Evolutionary conservation across 2,329 filamentous ascomycete species (phyloP), one percentile per base, ranked within the genome.

Genomic region (Monosporascus ibericus): DNA sequence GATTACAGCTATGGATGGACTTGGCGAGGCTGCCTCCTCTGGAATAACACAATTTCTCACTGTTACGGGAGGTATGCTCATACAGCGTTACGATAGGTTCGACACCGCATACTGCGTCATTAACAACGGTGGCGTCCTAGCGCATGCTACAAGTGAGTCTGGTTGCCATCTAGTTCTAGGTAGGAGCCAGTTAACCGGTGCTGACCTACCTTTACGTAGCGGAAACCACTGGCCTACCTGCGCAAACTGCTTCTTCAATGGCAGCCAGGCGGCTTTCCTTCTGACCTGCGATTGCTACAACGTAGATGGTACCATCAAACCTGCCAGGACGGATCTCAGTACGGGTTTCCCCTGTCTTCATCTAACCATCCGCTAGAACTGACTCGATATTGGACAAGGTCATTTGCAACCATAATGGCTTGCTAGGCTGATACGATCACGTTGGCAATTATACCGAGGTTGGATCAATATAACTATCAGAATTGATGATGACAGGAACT

Each of bases 1-100:
- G 42, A 61, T 6, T 73, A 63, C 51, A 65, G 61, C 22, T 74
- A 72, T 58, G 69, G 72, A 49, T 74, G 71, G 68, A 67, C 70
- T 14, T 71, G 67, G 71, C 71, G 59, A 57, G 60, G 14, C 34
- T 37, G 15, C 9, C 27, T 11, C 9, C 27, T 11, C 24, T 37
- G 8, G 27, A 27, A 27, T 3, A 4, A 9, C 27, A 27, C 9
- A 11, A 27, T 3, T 27, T 4, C 8, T 27, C 27, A 11, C 27
- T 7, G 5, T 25, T 47, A 44, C 6, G 22, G 49, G 38, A 3
- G 8, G n/a, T 11, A 48, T 47, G 49, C 51, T 50, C 25, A 53
- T 51, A 54, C 30, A 27, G 20, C 20, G 30, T 18, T 11, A 22
- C 17, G n/a, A 42, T 9, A 73, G 71, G 68, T 65, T 74, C 53